Evolutionary conservation across 352 stramenopile species (phyloP).

Genomic region (Globisporangium irregulare): DNA sequence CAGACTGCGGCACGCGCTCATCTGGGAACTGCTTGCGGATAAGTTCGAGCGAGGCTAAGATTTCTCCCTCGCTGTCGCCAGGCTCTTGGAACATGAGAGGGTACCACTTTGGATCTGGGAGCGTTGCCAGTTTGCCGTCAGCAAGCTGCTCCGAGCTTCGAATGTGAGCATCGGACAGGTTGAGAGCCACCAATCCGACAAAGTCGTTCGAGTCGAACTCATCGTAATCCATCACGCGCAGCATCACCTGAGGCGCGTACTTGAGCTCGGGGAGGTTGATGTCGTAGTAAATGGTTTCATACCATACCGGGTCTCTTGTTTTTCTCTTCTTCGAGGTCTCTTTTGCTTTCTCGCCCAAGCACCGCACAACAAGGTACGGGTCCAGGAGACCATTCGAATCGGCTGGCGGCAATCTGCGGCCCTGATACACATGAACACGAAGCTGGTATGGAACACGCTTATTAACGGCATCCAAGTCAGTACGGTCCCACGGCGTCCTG

Average conservation of each 20-base stretch:
- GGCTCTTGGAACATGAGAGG: constrained; percentile 74
- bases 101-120: constrained; percentile 76
- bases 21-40: constrained; percentile 73
- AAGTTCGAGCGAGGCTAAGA: constrained; percentile 74
- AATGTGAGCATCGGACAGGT: constrained; percentile 70
- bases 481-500: constrained; percentile 47
- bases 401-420: constrained; percentile 65
- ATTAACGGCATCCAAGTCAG: constrained; percentile 59
- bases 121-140: constrained; percentile 31
- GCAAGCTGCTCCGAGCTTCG: constrained; percentile 57
- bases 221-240: constrained; percentile 81
- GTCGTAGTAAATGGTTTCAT: constrained; percentile 87
- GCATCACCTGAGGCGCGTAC: constrained; percentile 74
- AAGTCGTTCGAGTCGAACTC: constrained; percentile 76
- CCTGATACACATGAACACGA: constrained; percentile 85
- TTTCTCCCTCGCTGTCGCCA: constrained; percentile 76
- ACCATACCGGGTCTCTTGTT: constrained; percentile 83
- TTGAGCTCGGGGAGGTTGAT: constrained; percentile 76
- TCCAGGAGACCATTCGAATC: constrained; percentile 86
- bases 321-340: constrained; percentile 70
- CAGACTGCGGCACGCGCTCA: constrained; percentile 44
- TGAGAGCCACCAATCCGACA: constrained; percentile 54
- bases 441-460: constrained; percentile 82
- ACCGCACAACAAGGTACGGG: constrained; percentile 78
- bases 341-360: constrained; percentile 78